phyloP scores from a whole-genome alignment of 495 filamentous ascomycete genomes.

The Neurospora intermedia region DNA sequence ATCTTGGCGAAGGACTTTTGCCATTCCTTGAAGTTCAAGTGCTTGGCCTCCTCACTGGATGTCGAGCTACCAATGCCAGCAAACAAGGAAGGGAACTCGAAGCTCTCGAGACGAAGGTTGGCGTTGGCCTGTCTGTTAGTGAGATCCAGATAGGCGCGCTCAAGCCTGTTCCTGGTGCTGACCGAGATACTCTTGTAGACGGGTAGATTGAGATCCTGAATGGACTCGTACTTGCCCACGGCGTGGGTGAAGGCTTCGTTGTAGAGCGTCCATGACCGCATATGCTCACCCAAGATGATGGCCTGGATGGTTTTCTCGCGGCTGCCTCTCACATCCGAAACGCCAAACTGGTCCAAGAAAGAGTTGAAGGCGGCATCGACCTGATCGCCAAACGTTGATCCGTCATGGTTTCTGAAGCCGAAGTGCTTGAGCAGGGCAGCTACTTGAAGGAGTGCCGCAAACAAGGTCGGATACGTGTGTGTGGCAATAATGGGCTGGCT shows the following conservation, averaged over 20 bases:
- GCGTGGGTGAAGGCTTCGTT: constrained; percentile 87
- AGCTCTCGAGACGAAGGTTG: constrained; percentile 57
- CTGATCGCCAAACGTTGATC: constrained; percentile 68
- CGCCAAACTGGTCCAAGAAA: constrained; percentile 61
- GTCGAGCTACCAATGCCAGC: constrained; percentile 78
- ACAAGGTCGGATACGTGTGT: constrained; percentile 51
- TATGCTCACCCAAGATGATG: constrained; percentile 73
- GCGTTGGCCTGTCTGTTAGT: constrained; percentile 54
- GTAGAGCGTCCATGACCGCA: constrained; percentile 73
- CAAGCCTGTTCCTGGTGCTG: constrained; percentile 65
- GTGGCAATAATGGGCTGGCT: constrained; percentile 75
- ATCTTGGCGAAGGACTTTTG: constrained; percentile 59
- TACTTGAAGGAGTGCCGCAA: constrained; percentile 63
- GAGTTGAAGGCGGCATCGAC: constrained; percentile 63
- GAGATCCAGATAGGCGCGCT: constrained; percentile 72
- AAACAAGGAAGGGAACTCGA: constrained; percentile 87
- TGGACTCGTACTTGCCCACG: constrained; percentile 75
- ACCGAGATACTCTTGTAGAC: constrained; percentile 58
- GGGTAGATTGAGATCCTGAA: constrained; percentile 55
- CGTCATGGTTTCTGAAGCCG: constrained; percentile 71
- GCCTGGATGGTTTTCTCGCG: constrained; percentile 87
- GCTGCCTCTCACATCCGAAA: constrained; percentile 74
- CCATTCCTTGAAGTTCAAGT: constrained; percentile 79
- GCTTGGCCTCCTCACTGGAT: constrained; percentile 57
- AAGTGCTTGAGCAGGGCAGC: constrained; percentile 58